Evolutionary conservation across 129 eudicot genomes (phyloP), one percentile per base, ranked within the genome.

Genomic region (Arctium minus): DNA sequence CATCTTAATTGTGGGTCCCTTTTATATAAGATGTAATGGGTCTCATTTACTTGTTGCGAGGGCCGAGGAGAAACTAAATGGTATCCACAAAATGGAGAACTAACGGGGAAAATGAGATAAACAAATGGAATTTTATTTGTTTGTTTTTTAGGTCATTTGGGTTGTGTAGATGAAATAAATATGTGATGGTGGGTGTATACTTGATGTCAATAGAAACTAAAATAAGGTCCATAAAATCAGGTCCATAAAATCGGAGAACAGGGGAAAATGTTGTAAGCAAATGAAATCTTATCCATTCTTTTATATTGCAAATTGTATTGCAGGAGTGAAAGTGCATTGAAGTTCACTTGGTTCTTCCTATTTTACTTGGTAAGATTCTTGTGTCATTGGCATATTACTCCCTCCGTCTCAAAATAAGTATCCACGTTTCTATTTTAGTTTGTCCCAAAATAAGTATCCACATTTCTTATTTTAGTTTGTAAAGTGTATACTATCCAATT

Each of bases 251-350:
- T 60, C 53, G 22, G 17, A 70, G 22, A 10, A 18, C 12, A 5
- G 36, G 71, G 27, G 37, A 70, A 80, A 80, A 32, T 33, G 83
- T 29, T 60, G 5, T 60, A 80, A 68, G 46, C 68, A 56, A 53
- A 10, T 35, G 39, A 56, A 74, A 53, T 73, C 38, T 32, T 18
- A 62, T 32, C 18, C 37, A 1, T 65, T 79, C 5, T 70, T 18
- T 77, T 29, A 77, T 65, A 11, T 76, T 69, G 44, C 44, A 46
- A 42, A 62, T 37, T 71, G 38, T 83, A 76, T 56, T 79, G 80
- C 93, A 95, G 98, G 93, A 95, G 68, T 53, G 98, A 92, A 79
- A 90, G 98, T 92, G 98, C 98, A 62, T 44, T 95, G 80, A 95
- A 85, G 88, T 95, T 92, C 73, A 85, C 87, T 27, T 88, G 94